Conservation (phyloP, 306 rosid genomes). For the Cucumis sativus region DNA sequence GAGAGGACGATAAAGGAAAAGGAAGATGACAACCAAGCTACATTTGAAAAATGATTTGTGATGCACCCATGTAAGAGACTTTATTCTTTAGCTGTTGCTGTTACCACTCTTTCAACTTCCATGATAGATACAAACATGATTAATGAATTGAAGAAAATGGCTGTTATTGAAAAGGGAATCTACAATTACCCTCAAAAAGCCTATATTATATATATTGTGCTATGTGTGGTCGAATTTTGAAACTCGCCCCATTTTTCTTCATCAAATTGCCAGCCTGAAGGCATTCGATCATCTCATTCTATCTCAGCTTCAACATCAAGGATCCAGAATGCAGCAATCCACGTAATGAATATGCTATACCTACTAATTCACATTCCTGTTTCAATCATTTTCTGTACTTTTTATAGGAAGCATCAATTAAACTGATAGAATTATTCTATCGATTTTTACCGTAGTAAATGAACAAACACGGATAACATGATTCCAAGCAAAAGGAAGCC, state of each 20-base stretch:
- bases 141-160: background rate
- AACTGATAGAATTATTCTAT: background rate
- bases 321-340: conserved; percentile 85
- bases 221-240: background rate
- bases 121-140: background rate
- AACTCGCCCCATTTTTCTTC: conserved; percentile 73
- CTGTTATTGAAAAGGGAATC: background rate
- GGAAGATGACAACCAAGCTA: background rate
- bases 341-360: conserved; percentile 69
- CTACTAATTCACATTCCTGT: conserved; percentile 23
- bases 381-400: background rate
- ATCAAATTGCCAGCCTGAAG: conserved; percentile 69
- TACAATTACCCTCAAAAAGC: background rate
- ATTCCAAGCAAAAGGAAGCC: background rate
- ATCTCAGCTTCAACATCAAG: conserved; percentile 81
- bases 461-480: background rate
- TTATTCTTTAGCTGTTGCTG: background rate
- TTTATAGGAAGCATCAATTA: background rate
- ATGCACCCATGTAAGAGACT: background rate
- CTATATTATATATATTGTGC: background rate
- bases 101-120: background rate
- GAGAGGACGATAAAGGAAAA: background rate
- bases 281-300: conserved; percentile 83
- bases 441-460: background rate
- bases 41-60: background rate